Evolutionary conservation across 371 early-diverging fungal species (phyloP).

Genomic region (Apophysomyces trapeziformis): DNA sequence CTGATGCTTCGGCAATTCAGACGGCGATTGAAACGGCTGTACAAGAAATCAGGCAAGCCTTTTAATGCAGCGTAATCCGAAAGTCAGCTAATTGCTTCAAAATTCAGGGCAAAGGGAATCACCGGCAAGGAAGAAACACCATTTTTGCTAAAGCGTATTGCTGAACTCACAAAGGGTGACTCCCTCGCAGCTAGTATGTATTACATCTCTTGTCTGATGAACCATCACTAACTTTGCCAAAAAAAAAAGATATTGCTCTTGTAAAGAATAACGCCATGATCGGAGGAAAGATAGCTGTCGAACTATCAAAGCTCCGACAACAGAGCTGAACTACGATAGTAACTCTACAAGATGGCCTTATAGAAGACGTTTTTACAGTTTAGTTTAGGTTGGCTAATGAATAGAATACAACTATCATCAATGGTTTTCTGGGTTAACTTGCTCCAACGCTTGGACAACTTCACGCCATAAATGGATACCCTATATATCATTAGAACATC

Average conservation of each 20-base stretch:
- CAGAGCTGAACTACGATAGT: not conserved
- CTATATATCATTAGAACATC: slow-evolving; percentile 25
- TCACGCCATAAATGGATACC: slow-evolving; percentile 69
- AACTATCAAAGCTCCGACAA: slow-evolving; percentile 37
- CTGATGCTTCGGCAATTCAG: slow-evolving; percentile 66
- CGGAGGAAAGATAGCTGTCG: slow-evolving; percentile 78
- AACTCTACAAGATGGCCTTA: not conserved
- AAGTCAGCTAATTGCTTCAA: not conserved
- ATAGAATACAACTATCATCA: not conserved
- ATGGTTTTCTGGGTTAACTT: slow-evolving; percentile 12
- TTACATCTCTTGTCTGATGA: not conserved
- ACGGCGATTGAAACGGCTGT: slow-evolving; percentile 74
- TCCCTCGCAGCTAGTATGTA: slow-evolving; percentile 81
- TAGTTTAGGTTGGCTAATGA: slow-evolving; percentile 3
- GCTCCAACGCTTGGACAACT: slow-evolving; percentile 64
- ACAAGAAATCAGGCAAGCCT: slow-evolving; percentile 60
- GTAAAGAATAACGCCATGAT: slow-evolving; percentile 90
- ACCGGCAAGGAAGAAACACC: slow-evolving; percentile 91
- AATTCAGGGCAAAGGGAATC: slow-evolving; percentile 55
- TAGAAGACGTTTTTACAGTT: not conserved
- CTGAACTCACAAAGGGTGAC: slow-evolving; percentile 78
- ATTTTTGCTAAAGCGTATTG: slow-evolving; percentile 81
- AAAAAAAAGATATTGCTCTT: slow-evolving; percentile 75
- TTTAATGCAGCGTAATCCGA: not conserved
- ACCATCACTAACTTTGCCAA: not conserved